Evolutionary conservation across 805 yeast species (phyloP), one percentile per base, ranked within the genome.

Genomic region (Schwanniomyces vanrijiae): DNA sequence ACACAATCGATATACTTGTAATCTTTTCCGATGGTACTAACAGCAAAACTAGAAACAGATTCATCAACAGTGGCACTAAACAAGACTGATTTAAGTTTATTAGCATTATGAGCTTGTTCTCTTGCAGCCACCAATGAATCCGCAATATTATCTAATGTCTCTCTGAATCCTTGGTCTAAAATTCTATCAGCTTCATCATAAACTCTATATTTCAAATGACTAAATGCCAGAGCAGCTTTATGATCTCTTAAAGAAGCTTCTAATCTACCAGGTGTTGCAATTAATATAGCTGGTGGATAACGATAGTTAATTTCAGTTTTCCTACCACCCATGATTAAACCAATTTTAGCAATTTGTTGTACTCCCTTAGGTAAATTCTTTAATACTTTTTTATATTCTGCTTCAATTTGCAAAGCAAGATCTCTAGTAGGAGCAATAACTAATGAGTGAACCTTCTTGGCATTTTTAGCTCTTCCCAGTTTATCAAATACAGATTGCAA

Each of bases 161-260:
- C 80, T 57, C 80, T 83, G 64, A 92, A 91, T 14, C 96, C 95
- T 50, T 81, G 83, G 64, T 86, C 94, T 50, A 91, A 75, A 43
- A 91, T 69, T 56, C 94, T 80, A 68, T 91, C 97, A 33, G 97
- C 97, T 71, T 91, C 98, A 65, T 91, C 97, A 52, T 89, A 81
- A 34, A 90, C 84, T 50, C 88, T 75, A 57, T 84, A 80, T 49
- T 77, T 77, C 46, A 91, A 72, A 44, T 72, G 65, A 34, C 65
- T 62, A 63, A 90, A 84, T 34, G 76, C 67, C 19, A 66, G 65
- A 16, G 80, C 75, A 49, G 57, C 48, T 24, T 65, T 68, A 20
- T 74, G 77, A 47, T 76, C 76, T 33, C 67, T 59, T 40, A 89
- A 63, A 51, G 83, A 71, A 56, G 84, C 95, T 45, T 76, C 62